These are phyloP conservation scores for Rutidosis leptorrhynchoides DNA, from an alignment of 129 eudicot genomes.

Conservation along the genomic window DNA sequence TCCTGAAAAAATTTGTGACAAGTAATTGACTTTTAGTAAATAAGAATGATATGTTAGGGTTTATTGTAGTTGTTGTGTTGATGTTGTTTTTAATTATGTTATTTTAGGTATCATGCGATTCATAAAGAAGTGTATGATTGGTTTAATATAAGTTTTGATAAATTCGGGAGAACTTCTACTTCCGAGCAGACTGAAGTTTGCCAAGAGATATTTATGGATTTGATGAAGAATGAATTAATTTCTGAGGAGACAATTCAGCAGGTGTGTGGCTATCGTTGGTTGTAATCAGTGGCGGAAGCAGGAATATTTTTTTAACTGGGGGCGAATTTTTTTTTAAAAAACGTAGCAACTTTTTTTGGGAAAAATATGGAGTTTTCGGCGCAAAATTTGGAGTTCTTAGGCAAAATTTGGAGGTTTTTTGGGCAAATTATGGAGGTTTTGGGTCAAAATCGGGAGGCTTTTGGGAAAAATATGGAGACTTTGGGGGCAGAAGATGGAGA, in stretches of 20 bases:
- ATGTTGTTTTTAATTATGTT: slow-evolving; percentile 7
- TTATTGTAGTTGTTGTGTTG: neutral
- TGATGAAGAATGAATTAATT: slow-evolving; percentile 83
- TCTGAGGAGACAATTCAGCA: slow-evolving; percentile 92
- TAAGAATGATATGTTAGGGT: neutral
- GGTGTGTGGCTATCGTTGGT: slow-evolving; percentile 38
- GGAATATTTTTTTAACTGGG: no score
- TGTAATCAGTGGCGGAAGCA: no score
- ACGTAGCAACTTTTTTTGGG: no score
- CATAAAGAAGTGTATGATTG: slow-evolving; percentile 82
- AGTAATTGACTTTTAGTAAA: slow-evolving; percentile 36
- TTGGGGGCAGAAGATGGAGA: no score
- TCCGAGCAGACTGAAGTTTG: slow-evolving; percentile 94
- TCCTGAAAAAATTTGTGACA: slow-evolving; percentile 85
- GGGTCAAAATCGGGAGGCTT: no score
- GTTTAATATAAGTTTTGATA: slow-evolving; percentile 81
- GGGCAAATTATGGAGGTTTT: no score
- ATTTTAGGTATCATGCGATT: slow-evolving; percentile 77
- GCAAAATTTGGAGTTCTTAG: no score
- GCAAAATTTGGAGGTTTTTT: no score
- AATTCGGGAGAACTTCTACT: slow-evolving; percentile 90
- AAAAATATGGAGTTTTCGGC: no score
- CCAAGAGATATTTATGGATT: slow-evolving; percentile 73
- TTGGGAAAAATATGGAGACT: no score
- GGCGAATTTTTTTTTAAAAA: no score